phyloP scores from a whole-genome alignment of 163 green algal species.

The Coccomyxa subellipsoidea region DNA sequence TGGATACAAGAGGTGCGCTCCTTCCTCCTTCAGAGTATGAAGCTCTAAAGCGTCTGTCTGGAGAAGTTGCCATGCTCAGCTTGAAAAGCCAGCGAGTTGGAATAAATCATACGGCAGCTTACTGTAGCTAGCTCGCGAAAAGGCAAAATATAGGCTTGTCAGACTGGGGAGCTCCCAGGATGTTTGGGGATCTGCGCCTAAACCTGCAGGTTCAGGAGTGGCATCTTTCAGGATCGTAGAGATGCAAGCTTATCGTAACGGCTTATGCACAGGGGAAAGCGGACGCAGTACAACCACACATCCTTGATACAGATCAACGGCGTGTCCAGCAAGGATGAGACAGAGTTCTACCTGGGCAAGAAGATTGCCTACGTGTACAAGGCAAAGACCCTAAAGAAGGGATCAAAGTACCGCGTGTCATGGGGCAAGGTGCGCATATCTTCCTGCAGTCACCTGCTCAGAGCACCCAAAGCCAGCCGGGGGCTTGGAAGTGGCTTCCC shows the following conservation, averaged over 20 bases:
- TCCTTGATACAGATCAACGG: slow-evolving; percentile 92
- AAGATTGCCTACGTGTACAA: slow-evolving; percentile 98
- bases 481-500: too few relatives aligned
- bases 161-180: too few relatives aligned
- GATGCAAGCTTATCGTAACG: neutral
- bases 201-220: neutral
- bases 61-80: too few relatives aligned
- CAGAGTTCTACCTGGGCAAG: slow-evolving; percentile 97
- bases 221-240: neutral
- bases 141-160: too few relatives aligned
- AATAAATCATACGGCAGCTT: too few relatives aligned
- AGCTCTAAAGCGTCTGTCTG: too few relatives aligned
- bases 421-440: slow-evolving; percentile 87
- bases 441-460: too few relatives aligned
- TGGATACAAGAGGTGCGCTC: slow-evolving; percentile 62
- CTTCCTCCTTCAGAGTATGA: neutral
- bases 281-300: slow-evolving; percentile 89
- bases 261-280: slow-evolving; percentile 57
- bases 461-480: too few relatives aligned
- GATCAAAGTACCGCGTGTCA: slow-evolving; percentile 87
- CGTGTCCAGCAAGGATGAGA: slow-evolving; percentile 85
- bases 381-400: slow-evolving; percentile 95
- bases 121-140: too few relatives aligned
- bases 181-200: too few relatives aligned
- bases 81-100: too few relatives aligned